Evolutionary conservation across 2,329 filamentous ascomycete species (phyloP).

Genomic region (Echinosphaeria canescens): DNA sequence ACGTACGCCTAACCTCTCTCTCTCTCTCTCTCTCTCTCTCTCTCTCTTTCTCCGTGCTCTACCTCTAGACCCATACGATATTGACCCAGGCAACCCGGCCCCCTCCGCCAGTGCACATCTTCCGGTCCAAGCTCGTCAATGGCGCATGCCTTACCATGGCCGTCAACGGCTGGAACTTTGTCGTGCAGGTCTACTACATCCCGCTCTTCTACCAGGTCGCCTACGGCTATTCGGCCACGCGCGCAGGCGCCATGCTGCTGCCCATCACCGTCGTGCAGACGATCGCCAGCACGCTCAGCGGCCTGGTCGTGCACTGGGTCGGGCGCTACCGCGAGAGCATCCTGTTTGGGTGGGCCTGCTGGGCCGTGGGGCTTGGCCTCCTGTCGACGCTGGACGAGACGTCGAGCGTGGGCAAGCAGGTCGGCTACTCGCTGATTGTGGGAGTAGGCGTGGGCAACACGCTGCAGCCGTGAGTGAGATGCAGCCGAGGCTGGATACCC

Average conservation of each 20-base stretch:
- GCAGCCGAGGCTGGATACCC: too few species aligned
- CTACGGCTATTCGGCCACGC: constrained; percentile 18
- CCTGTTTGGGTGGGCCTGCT: constrained; percentile 26
- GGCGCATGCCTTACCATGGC: constrained; percentile 33
- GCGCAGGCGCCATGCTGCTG: constrained; percentile 17
- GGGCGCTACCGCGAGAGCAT: constrained; percentile 30
- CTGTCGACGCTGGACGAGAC: constrained; percentile 25
- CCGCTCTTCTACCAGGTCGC: constrained; percentile 22
- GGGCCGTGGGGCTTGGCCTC: constrained; percentile 26
- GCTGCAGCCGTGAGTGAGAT: constrained; percentile 23
- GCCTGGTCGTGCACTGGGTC: constrained; percentile 26
- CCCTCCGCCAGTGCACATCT: constrained; percentile 24
- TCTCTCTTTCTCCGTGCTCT: too few species aligned
- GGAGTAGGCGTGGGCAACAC: constrained; percentile 28
- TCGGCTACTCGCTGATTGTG: constrained; percentile 29
- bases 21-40: too few species aligned
- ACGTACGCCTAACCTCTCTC: too few species aligned
- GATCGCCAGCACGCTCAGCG: constrained; percentile 23
- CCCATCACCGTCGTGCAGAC: constrained; percentile 21
- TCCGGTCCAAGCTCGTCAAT: constrained; percentile 27
- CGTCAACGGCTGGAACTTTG: constrained; percentile 35
- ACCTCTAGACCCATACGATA: too few species aligned
- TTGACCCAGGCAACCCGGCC: too few species aligned
- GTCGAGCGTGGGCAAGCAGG: constrained; percentile 25
- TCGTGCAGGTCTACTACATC: constrained; percentile 29